phyloP scores from a whole-genome alignment of 2,329 filamentous ascomycete species.

The Ceratocystis ficicola region DNA sequence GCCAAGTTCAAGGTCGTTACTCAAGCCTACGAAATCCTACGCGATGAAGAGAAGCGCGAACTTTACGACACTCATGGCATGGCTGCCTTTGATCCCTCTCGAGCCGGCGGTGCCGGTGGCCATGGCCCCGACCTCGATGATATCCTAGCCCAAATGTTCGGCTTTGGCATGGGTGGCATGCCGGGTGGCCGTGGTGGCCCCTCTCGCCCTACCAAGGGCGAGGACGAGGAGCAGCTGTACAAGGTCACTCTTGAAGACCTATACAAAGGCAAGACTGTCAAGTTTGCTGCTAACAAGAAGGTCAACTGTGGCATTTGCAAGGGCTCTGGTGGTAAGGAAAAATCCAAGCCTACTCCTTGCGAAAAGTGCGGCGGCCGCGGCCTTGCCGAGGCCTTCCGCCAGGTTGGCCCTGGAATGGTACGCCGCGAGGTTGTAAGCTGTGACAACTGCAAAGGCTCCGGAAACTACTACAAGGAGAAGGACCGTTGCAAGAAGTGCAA shows the following conservation, averaged over 20 bases:
- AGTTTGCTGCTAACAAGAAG: conserved; percentile 89
- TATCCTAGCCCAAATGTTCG: conserved; percentile 86
- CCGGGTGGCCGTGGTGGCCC: conserved; percentile 40
- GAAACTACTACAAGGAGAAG: conserved; percentile 83
- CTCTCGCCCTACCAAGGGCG: conserved; percentile 55
- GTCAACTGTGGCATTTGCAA: conserved; percentile 79
- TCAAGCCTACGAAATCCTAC: conserved; percentile 94
- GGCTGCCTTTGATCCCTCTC: conserved; percentile 77
- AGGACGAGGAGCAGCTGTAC: conserved; percentile 81
- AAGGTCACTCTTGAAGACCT: conserved; percentile 85
- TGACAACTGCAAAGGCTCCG: conserved; percentile 72
- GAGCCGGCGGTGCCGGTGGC: conserved; percentile 39
- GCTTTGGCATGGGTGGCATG: conserved; percentile 45
- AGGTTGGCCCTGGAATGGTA: conserved; percentile 76
- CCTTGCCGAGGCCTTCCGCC: conserved; percentile 61
- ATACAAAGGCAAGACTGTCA: conserved; percentile 97
- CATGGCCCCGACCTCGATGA: conserved; percentile 76
- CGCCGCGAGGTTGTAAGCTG: conserved; percentile 70
- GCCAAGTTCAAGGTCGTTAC: conserved; percentile 85
- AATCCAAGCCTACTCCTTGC: conserved; percentile 72
- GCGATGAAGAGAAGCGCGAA: conserved; percentile 84
- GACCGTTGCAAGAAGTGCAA: conserved; percentile 99
- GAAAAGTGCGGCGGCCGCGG: conserved; percentile 74
- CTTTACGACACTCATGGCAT: conserved; percentile 92
- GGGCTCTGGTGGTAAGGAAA: conserved; percentile 81